Evolutionary conservation across 2,329 filamentous ascomycete species (phyloP), one percentile per base, ranked within the genome.

Genomic region (Colletotrichum ledebouriae): DNA sequence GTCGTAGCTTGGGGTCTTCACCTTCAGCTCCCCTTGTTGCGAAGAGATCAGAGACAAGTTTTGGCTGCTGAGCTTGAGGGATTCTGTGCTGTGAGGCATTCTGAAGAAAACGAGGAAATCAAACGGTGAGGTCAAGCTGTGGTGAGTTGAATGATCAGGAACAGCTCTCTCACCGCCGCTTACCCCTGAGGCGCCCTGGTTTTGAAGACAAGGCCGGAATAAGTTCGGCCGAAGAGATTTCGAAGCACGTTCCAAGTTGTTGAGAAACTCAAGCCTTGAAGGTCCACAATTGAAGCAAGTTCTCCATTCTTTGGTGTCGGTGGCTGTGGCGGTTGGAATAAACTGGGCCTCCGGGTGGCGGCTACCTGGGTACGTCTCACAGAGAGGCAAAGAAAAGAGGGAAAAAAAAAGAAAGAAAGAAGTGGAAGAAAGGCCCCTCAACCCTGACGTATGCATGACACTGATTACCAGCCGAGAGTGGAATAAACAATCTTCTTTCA

Each of bases 1-100:
- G 57, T 77, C 74, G 74, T 86, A 86, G 66, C 76, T 80, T 4
- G 82, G 83, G 46, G 81, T 71, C 20, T 72, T 47, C 6, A 77
- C 73, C 15, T 17, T 58, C 33, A 15, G 41, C 17, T 68, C 61
- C 20, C 65, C 65, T 37, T 65, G 46, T 34, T 68, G 65, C 33
- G 65, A 65, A 22, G 65, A 39, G 44, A 70, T 63, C 55, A 42
- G 33, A 41, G 67, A 50, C 53, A 70, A 39, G 59, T 59, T 70
- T 15, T 56, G 41, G 64, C 58, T 56, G 59, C 4, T 70, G 49
- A 70, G 67, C 67, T 67, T 67, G 25, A 70, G 59, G 55, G 63
- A 41, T 20, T 59, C 63, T n/a, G 64, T 67, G 67, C 59, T 70
- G 67, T 70, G 67, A 67, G 67, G 67, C 67, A 70, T 70, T 59